These are phyloP conservation scores for Aspergillus sp. DNA, from an alignment of 2,329 filamentous ascomycete genomes.

Conservation along the genomic window DNA sequence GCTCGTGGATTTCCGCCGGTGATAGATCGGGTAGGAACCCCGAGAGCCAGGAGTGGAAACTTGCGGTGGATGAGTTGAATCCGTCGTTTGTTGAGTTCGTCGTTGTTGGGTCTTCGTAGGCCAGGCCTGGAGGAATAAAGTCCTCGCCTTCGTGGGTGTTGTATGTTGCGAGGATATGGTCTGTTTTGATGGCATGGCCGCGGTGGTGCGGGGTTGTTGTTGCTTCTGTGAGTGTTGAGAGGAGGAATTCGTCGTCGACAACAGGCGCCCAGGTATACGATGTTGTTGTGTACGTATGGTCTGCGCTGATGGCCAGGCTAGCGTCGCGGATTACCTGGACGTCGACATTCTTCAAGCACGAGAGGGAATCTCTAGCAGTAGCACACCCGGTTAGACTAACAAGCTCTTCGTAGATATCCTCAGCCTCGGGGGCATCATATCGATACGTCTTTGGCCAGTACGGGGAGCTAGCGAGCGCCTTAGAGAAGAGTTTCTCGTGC, in stretches of 20 bases:
- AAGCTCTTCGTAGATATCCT: conserved; percentile 52
- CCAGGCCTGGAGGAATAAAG: conserved; percentile 56
- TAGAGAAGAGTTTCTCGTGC: conserved; percentile 48
- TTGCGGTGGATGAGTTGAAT: conserved; percentile 52
- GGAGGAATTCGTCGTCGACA: conserved; percentile 57
- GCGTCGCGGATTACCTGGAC: conserved; percentile 56
- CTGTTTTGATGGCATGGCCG: conserved; percentile 43
- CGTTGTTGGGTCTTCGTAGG: conserved; percentile 20
- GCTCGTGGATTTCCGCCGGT: conserved; percentile 35
- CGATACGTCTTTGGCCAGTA: conserved; percentile 62
- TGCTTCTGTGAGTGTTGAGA: conserved; percentile 47
- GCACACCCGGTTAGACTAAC: conserved; percentile 51
- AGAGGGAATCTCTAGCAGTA: conserved; percentile 44
- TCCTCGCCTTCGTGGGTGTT: conserved; percentile 65
- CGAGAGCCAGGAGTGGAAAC: conserved; percentile 54
- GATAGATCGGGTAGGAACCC: conserved; percentile 55
- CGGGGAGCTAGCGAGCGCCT: conserved; percentile 54
- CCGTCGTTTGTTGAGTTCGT: conserved; percentile 29
- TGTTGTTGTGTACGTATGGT: conserved; percentile 55
- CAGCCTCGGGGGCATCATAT: conserved; percentile 52
- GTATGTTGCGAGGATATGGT: conserved; percentile 56
- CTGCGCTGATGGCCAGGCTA: conserved; percentile 48
- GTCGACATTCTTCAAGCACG: conserved; percentile 56
- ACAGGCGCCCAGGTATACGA: conserved; percentile 63
- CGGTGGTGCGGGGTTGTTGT: conserved; percentile 28